Conservation (phyloP, 2,329 filamentous ascomycete genomes). For the Penicillium sp. region DNA sequence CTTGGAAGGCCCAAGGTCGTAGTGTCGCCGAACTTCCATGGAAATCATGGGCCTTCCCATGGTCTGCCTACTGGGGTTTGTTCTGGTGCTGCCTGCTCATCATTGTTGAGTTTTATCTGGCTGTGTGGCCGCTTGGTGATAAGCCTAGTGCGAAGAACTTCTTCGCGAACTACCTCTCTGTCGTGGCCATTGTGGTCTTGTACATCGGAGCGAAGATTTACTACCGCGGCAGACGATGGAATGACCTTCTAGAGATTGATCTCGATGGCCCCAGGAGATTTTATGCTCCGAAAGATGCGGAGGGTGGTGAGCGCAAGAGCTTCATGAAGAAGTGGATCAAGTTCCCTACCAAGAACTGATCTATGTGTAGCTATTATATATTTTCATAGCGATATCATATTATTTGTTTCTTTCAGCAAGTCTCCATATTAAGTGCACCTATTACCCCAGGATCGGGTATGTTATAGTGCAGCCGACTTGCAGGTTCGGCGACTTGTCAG, state of each 20-base stretch:
- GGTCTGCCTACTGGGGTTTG: constrained; percentile 46
- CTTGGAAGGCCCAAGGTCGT: constrained; percentile 44
- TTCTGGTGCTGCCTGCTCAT: constrained; percentile 47
- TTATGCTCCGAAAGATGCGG: not conserved
- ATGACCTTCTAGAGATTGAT: constrained; percentile 34
- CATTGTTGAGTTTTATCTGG: constrained; percentile 50
- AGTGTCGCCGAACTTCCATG: constrained; percentile 40
- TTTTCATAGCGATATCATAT: not conserved
- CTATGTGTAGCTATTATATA: not conserved
- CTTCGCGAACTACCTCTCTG: constrained; percentile 50
- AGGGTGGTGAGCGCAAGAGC: not conserved
- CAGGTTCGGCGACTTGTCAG: not conserved
- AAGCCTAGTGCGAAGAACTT: constrained; percentile 40
- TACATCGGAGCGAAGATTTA: constrained; percentile 44
- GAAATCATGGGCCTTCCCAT: constrained; percentile 49
- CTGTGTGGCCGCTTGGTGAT: constrained; percentile 45
- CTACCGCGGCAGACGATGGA: constrained; percentile 40
- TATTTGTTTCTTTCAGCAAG: too few relatives aligned
- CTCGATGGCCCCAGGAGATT: constrained; percentile 27
- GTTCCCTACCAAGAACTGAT: not conserved
- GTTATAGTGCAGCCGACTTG: not conserved
- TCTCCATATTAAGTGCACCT: not conserved
- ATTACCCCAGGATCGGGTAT: not conserved
- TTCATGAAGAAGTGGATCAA: constrained; percentile 3
- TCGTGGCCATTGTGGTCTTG: constrained; percentile 44